Evolutionary conservation across 768 basidiomycete species (phyloP).

Genomic region (Russula sp.): DNA sequence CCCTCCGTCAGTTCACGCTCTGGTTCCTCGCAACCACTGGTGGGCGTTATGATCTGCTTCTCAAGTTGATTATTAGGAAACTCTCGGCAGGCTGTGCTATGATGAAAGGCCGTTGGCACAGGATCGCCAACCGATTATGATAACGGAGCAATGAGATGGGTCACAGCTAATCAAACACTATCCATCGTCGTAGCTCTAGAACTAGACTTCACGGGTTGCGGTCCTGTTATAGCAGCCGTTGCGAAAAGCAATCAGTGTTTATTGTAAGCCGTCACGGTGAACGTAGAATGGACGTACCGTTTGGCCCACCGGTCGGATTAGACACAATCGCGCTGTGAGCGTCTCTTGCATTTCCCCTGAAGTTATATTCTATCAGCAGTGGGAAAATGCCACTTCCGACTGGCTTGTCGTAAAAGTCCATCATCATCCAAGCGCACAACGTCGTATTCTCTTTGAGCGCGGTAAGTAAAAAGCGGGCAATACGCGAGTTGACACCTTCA

Average conservation of each 20-base stretch:
- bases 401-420: constrained; percentile 72
- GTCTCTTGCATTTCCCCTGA: constrained; percentile 41
- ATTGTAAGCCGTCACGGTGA: neutral
- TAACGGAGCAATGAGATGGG: constrained; percentile 3
- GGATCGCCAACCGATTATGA: neutral
- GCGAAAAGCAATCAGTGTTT: neutral
- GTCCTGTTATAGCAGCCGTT: neutral
- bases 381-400: constrained; percentile 51
- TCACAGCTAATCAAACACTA: neutral
- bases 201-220: neutral
- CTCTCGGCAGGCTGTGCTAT: constrained; percentile 5
- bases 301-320: neutral
- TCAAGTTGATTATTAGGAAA: constrained; percentile 8
- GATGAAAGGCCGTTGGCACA: constrained; percentile 16
- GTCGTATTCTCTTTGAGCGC: constrained; percentile 39
- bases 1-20: neutral
- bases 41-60: neutral
- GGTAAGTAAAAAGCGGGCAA: constrained; percentile 68
- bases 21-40: constrained; percentile 9
- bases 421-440: constrained; percentile 70
- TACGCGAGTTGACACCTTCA: constrained; percentile 81
- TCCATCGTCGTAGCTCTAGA: neutral
- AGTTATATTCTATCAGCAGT: constrained; percentile 77
- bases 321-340: neutral
- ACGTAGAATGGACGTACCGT: neutral